phyloP scores from a whole-genome alignment of 176 grass and related monocot species.

The Eragrostis nindensis region DNA sequence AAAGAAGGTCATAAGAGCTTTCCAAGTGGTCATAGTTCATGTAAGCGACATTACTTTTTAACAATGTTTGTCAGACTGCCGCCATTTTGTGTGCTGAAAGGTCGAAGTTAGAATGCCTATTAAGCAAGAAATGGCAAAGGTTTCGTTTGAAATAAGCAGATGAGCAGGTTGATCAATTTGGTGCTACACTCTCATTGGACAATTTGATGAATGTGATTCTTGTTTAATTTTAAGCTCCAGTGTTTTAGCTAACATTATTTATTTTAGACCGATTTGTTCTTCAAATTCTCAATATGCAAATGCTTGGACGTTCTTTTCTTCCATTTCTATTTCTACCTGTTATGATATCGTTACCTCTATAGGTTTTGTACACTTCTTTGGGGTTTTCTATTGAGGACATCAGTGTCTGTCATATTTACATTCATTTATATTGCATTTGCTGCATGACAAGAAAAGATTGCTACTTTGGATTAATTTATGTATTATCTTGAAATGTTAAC shows the following conservation, averaged over 20 bases:
- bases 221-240: background rate
- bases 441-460: background rate
- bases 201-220: background rate
- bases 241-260: background rate
- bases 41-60: conserved; percentile 49
- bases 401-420: background rate
- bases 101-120: background rate
- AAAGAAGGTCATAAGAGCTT: conserved; percentile 93
- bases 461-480: background rate
- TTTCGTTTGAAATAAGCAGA: background rate
- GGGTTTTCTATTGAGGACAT: background rate
- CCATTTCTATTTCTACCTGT: background rate
- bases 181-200: background rate
- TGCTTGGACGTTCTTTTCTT: background rate
- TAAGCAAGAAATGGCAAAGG: background rate
- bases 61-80: background rate
- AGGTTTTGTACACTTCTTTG: background rate
- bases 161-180: background rate
- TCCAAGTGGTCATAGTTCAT: conserved; percentile 80
- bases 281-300: background rate
- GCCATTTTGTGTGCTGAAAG: background rate
- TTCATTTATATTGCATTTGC: background rate
- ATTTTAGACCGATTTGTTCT: background rate
- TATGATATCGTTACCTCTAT: background rate
- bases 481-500: background rate